These are phyloP conservation scores for Pilasporangium apinafurcum DNA, from an alignment of 352 stramenopile genomes.

Conservation along the genomic window DNA sequence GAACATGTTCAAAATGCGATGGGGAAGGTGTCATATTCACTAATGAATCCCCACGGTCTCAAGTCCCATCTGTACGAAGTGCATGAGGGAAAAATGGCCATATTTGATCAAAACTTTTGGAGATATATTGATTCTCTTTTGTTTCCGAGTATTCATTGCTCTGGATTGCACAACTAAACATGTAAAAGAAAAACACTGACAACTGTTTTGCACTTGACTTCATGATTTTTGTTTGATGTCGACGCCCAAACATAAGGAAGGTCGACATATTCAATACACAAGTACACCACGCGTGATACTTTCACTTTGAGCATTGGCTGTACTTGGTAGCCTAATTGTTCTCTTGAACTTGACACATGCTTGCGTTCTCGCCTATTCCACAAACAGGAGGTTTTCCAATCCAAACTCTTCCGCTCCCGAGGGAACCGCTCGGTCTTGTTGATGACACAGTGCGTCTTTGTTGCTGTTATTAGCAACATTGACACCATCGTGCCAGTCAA, in stretches of 20 bases:
- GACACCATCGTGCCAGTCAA: slow-evolving; percentile 35
- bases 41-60: background rate
- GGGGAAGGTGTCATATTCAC: slow-evolving; percentile 39
- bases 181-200: no score
- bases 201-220: no score
- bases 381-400: slow-evolving; percentile 61
- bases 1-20: slow-evolving; percentile 41
- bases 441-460: slow-evolving; percentile 26
- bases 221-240: no score
- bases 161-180: no score
- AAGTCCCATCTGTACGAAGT: background rate
- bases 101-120: slow-evolving; percentile 1
- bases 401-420: slow-evolving; percentile 54
- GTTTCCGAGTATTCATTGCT: slow-evolving; percentile 5
- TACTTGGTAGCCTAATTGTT: no score
- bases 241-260: no score
- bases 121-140: no score
- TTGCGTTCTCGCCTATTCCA: slow-evolving; percentile 25
- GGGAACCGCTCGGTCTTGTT: slow-evolving; percentile 26
- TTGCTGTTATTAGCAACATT: slow-evolving; percentile 9
- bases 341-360: slow-evolving; percentile 12
- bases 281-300: slow-evolving; percentile 14
- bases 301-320: slow-evolving; percentile 2
- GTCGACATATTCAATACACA: slow-evolving; percentile 16
- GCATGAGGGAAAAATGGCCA: background rate